Evolutionary conservation across 1,139 yeast genomes (phyloP), one percentile per base, ranked within the genome.

Genomic region (Scheffersomyces lignicola): DNA sequence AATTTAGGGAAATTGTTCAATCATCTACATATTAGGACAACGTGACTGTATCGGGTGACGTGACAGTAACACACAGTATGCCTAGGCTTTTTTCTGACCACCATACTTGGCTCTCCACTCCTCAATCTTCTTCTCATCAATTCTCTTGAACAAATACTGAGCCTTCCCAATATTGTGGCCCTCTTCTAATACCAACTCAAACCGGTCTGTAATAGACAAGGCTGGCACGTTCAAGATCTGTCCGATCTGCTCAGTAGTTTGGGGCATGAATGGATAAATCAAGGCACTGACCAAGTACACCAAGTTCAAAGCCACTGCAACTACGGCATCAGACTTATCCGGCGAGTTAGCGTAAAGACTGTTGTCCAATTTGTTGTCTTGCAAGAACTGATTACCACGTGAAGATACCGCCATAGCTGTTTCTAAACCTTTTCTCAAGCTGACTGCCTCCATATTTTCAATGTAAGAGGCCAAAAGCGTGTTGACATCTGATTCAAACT

Each of bases 91-190:
- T 51, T 74, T 81, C 48, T 73, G 68, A 27, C 92, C 97, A 39
- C 97, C 96, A 56, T 83, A 92, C 61, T 77, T 76, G 37, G 69
- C 63, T 69, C 95, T 84, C 96, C 97, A 89, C 56, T 80, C 84
- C 9, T 80, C 94, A 45, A 90, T 73, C 72, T 85, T 84, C 67
- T 80, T 79, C 52, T 87, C 95, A 48, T 92, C 97, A 49, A 94
- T 92, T 69, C 96, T 81, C 53, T 74, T 76, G 73, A 94, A 92
- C 65, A 92, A 73, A 62, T 92, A 89, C 63, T 86, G 87, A 17
- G 97, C 94, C 60, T 86, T 83, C 44, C 90, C 94, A 48, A 92
- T 84, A 63, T 85, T 80, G 61, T 94, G 98, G 28, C 95, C 96
- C 24, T 78, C 78, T 51, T 73, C 68, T 48, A 92, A 71, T 34